These are phyloP conservation scores for Malassezia restricta DNA, from an alignment of 1,284 basidiomycete genomes.

Conservation along the genomic window DNA sequence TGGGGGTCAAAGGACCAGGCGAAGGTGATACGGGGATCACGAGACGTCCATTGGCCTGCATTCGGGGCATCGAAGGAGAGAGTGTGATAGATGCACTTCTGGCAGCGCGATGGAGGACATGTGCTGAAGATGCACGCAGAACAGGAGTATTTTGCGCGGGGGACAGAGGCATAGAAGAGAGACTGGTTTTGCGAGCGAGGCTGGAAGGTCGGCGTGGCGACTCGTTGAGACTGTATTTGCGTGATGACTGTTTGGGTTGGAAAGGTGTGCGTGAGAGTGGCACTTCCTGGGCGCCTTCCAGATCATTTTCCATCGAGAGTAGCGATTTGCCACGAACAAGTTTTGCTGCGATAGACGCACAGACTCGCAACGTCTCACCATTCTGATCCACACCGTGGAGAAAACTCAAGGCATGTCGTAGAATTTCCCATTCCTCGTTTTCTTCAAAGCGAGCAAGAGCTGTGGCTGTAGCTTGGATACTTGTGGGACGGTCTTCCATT, in stretches of 20 bases:
- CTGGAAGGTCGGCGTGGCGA: background rate
- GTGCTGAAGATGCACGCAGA: slow-evolving; percentile 1
- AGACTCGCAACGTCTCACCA: background rate
- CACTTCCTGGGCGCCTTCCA: background rate
- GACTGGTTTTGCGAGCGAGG: background rate
- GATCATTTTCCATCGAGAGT: background rate
- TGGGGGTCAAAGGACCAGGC: background rate
- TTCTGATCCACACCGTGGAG: slow-evolving; percentile 3
- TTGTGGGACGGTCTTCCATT: slow-evolving; percentile 65
- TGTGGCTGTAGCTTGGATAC: slow-evolving; percentile 53
- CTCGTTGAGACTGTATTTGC: background rate
- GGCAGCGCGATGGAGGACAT: slow-evolving; percentile 7
- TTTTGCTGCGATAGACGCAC: background rate
- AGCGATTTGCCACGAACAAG: background rate
- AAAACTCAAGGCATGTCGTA: slow-evolving; percentile 7
- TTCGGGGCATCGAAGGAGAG: background rate
- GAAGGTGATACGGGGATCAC: background rate
- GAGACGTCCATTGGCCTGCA: slow-evolving; percentile 14
- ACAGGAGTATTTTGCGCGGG: background rate
- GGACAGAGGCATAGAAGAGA: background rate
- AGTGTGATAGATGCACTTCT: slow-evolving; percentile 12
- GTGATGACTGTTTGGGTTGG: background rate
- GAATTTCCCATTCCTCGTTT: background rate
- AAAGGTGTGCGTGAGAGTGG: background rate
- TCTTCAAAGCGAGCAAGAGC: slow-evolving; percentile 1